Base-by-base conservation (phyloP, 176 grass and related monocot species). In the Carex myosuroides region DNA sequence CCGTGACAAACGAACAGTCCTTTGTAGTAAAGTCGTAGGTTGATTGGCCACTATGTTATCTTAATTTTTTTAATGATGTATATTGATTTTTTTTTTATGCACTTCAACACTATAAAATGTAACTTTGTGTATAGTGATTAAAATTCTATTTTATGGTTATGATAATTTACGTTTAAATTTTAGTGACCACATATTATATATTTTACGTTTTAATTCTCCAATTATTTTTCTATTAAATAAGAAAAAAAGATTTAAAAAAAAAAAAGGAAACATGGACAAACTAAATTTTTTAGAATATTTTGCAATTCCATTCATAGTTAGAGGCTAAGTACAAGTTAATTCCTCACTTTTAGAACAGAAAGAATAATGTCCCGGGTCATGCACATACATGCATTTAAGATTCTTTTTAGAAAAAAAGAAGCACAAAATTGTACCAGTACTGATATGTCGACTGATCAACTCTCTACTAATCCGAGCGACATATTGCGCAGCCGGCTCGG, bases 401-500 rank as follows among this genome's bases (percentile, higher is more conserved):
- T 26, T 7, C 13, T 14, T 24, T 52, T 26, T 29, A 5, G 26
- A 22, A 75, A 75, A 14, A 77, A 29, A 30, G 6, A 56, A 42
- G 21, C n/a, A 53, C 11, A 48, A 50, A 26, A 76, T 16, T 4
- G 21, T 56, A 77, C 50, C 73, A 17, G 73, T 77, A 24, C 18
- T 75, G 14, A 17, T 33, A 77, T 77, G 22, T 56, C 73, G 37
- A 39, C 37, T 39, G 37, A 39, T 77, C 22, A 77, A 30, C 41
- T 32, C 50, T 30, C 73, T 56, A 56, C 12, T 52, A 83, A 48
- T 68, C 22, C 80, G 21, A 53, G 6, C 5, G 62, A 83, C 80
- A 83, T 52, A 52, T 83, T 66, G 21, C 80, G 7, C n/a, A 83
- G n/a, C 39, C 62, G 61, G 42, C 80, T 83, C 17, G 80, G 80